These are phyloP conservation scores for Fonsecaea erecta DNA, from an alignment of 2,329 filamentous ascomycete genomes.

Conservation along the genomic window DNA sequence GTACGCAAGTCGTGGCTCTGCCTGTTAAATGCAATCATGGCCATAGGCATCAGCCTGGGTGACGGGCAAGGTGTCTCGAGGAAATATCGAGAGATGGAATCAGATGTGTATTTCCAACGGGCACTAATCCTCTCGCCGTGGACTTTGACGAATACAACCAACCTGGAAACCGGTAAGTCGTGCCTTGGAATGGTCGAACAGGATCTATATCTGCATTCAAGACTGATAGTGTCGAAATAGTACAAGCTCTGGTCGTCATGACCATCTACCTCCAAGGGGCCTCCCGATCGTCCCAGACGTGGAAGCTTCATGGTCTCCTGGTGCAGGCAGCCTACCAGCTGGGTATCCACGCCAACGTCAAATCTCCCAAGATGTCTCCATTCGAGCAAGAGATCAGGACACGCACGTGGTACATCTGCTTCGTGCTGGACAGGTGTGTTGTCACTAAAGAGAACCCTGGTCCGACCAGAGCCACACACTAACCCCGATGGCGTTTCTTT, in stretches of 20 bases:
- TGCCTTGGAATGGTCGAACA: background rate
- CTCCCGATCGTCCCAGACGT: constrained; percentile 1
- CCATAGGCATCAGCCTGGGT: constrained; percentile 6
- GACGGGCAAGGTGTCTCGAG: background rate
- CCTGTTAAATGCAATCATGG: constrained; percentile 9
- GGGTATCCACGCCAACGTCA: constrained; percentile 1
- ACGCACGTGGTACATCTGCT: constrained; percentile 11
- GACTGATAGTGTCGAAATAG: background rate
- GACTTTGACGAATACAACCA: constrained; percentile 2
- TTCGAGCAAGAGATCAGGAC: constrained; percentile 9
- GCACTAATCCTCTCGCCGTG: constrained; percentile 4
- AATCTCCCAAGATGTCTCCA: background rate
- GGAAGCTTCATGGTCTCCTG: constrained; percentile 7
- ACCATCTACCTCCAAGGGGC: constrained; percentile 16
- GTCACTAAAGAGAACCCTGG: background rate
- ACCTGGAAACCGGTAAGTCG: constrained; percentile 11
- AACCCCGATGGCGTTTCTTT: background rate
- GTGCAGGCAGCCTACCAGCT: constrained; percentile 11
- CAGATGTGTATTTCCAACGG: constrained; percentile 11
- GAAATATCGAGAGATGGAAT: constrained; percentile 2
- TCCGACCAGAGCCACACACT: background rate
- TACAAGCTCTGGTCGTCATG: constrained; percentile 10
- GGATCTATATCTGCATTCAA: background rate
- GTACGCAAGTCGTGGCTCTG: constrained; percentile 12
- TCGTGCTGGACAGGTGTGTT: constrained; percentile 13